Percentiles rank a stretch among this genome's conserved stretches.
phyloP scores from a whole-genome alignment of 768 basidiomycete genomes.

The Podaxis carcinomalis region DNA sequence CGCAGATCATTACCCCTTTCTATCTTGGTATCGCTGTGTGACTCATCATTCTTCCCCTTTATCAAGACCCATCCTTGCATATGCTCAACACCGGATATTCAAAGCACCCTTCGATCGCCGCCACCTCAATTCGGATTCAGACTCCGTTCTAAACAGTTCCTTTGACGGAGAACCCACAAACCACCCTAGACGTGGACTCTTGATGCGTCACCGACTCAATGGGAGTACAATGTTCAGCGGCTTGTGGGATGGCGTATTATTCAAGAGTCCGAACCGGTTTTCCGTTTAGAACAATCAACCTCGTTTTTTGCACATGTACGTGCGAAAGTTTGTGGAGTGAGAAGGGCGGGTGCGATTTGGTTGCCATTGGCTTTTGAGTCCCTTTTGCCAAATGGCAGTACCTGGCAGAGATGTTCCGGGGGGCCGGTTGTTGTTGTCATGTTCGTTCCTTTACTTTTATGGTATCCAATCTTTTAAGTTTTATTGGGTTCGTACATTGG shows the following conservation, averaged over 20 bases:
- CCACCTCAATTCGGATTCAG: neutral
- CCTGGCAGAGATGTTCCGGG: neutral
- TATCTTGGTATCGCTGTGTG: neutral
- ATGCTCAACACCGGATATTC: conserved; percentile 50
- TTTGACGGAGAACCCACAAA: neutral
- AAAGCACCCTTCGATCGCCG: conserved; percentile 42
- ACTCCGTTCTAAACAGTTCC: conserved; percentile 12
- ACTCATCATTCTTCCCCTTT: conserved; percentile 1
- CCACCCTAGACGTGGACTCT: conserved; percentile 10
- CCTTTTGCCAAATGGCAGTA: neutral
- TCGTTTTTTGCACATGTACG: neutral
- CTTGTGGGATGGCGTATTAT: conserved; percentile 22
- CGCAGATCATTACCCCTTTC: conserved; percentile 20
- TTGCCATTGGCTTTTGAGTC: neutral
- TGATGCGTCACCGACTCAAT: conserved; percentile 15
- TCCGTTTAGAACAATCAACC: conserved; percentile 18
- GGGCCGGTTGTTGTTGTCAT: neutral
- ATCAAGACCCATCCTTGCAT: conserved; percentile 47
- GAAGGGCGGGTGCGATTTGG: neutral
- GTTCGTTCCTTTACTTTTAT: neutral
- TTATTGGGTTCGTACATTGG: no score
- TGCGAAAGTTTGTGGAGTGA: conserved; percentile 2
- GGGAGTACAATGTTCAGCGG: conserved; percentile 20
- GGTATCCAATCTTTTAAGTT: neutral
- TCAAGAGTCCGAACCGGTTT: conserved; percentile 21